A percentile compares a stretch with the other conserved stretches of the same genome.
These are phyloP conservation scores for Neurospora sublineolata DNA, from an alignment of 495 filamentous ascomycete genomes.

Conservation along the genomic window DNA sequence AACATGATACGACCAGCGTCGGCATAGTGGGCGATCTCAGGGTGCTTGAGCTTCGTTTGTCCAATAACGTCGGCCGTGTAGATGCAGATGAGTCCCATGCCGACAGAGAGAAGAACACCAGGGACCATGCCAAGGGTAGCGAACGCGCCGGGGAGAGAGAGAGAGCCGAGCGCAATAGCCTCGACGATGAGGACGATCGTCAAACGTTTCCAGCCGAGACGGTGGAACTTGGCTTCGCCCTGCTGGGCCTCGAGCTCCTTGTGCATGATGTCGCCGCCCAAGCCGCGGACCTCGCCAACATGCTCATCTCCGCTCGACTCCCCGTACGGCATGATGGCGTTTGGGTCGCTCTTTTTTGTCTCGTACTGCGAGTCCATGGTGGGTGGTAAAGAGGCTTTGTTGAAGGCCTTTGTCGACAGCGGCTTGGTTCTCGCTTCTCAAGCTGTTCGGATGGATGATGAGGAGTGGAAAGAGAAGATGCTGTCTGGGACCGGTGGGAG, in stretches of 20 bases:
- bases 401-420: not conserved
- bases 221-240: slow-evolving; percentile 30
- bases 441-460: not conserved
- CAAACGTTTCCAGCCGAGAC: slow-evolving; percentile 39
- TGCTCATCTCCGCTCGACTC: not conserved
- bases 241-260: slow-evolving; percentile 29
- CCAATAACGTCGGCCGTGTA: slow-evolving; percentile 73
- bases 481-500: not conserved
- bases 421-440: not conserved
- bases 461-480: not conserved
- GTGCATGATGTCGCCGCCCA: slow-evolving; percentile 4
- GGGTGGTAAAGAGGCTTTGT: not conserved
- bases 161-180: slow-evolving; percentile 60
- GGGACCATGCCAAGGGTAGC: slow-evolving; percentile 51
- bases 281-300: not conserved
- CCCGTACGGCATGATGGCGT: not conserved
- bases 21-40: slow-evolving; percentile 60
- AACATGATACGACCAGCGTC: slow-evolving; percentile 59
- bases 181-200: slow-evolving; percentile 56
- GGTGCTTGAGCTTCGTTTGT: slow-evolving; percentile 62
- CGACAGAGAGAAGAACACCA: slow-evolving; percentile 45
- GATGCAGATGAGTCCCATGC: slow-evolving; percentile 53
- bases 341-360: not conserved
- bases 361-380: not conserved
- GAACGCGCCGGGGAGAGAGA: slow-evolving; percentile 54